Evolutionary conservation across 805 yeast species (phyloP).

Genomic region (Lipomyces spencermartinsiae): DNA sequence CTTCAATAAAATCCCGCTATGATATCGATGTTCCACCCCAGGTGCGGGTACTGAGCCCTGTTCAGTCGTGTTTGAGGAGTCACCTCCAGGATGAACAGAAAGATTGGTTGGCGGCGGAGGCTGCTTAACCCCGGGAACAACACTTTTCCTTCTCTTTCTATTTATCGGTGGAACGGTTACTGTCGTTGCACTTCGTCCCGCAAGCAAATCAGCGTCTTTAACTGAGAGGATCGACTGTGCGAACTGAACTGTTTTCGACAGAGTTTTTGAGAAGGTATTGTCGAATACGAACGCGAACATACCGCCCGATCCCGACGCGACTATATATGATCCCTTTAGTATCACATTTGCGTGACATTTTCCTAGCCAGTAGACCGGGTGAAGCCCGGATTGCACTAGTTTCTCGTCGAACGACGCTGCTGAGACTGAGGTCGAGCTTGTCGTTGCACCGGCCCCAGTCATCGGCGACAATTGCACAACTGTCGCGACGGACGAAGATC

Average conservation of each 20-base stretch:
- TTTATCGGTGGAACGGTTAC: not conserved
- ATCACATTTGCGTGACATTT: constrained; percentile 65
- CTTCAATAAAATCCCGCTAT: constrained; percentile 81
- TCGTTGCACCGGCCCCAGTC: constrained; percentile 1
- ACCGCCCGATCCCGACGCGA: constrained; percentile 59
- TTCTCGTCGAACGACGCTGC: constrained; percentile 51
- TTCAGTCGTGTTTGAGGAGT: not conserved
- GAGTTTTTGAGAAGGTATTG: constrained; percentile 86
- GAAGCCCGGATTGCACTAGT: constrained; percentile 60
- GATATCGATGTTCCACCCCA: constrained; percentile 49
- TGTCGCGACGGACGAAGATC: constrained; percentile 26
- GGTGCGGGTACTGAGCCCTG: not conserved
- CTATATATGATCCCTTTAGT: constrained; percentile 66
- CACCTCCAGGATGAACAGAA: not conserved
- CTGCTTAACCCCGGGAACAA: not conserved
- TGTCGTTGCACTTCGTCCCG: constrained; percentile 15
- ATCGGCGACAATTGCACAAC: constrained; percentile 10
- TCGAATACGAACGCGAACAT: constrained; percentile 89
- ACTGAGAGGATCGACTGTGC: constrained; percentile 38
- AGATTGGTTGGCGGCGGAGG: constrained; percentile 4
- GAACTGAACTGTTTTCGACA: constrained; percentile 79
- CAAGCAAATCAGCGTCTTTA: constrained; percentile 21
- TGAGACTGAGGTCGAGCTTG: constrained; percentile 17
- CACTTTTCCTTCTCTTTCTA: not conserved
- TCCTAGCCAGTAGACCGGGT: constrained; percentile 61